These are phyloP conservation scores for Pichia occidentalis DNA, from an alignment of 805 yeast species.

Conservation along the genomic window DNA sequence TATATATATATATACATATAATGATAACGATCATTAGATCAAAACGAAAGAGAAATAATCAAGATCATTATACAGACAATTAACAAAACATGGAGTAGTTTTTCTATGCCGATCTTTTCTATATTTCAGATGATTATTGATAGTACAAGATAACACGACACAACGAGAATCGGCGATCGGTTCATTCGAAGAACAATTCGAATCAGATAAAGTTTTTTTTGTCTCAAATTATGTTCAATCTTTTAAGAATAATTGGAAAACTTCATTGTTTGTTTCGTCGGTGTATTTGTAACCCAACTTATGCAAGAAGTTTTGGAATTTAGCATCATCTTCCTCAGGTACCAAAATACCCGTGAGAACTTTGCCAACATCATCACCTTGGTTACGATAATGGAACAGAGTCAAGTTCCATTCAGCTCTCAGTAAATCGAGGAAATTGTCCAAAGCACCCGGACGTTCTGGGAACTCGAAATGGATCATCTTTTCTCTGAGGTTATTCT, in stretches of 20 bases:
- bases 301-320: slow-evolving; percentile 61
- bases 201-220: neutral
- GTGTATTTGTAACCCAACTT: slow-evolving; percentile 67
- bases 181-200: slow-evolving; percentile 2
- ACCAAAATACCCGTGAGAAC: slow-evolving; percentile 85
- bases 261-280: slow-evolving; percentile 81
- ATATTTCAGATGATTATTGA: no score
- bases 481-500: slow-evolving; percentile 68
- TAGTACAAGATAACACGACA: no score
- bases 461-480: slow-evolving; percentile 89
- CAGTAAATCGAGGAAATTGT: slow-evolving; percentile 66
- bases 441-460: slow-evolving; percentile 92
- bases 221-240: slow-evolving; percentile 4
- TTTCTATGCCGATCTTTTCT: no score
- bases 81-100: no score
- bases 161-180: no score
- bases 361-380: slow-evolving; percentile 92
- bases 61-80: no score
- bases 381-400: slow-evolving; percentile 93
- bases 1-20: no score
- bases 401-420: slow-evolving; percentile 86
- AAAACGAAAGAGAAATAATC: no score
- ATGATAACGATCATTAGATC: no score
- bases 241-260: slow-evolving; percentile 70
- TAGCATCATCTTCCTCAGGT: slow-evolving; percentile 60